These are phyloP conservation scores for Eutypella sp. DNA, from an alignment of 2,329 filamentous ascomycete species.

Conservation along the genomic window DNA sequence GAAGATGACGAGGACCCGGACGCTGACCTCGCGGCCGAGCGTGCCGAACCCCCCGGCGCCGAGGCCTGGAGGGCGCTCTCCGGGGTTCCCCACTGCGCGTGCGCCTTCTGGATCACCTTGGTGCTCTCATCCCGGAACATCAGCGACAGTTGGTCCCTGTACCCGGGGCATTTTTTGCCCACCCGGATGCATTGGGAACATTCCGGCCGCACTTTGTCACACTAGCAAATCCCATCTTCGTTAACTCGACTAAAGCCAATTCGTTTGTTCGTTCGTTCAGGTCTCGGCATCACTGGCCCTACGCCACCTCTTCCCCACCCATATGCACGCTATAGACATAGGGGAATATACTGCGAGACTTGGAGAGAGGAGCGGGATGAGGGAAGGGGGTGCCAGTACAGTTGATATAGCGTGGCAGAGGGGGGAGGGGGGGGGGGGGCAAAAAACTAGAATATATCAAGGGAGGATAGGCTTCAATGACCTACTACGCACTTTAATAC, in stretches of 20 bases:
- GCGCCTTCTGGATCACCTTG: slow-evolving; percentile 55
- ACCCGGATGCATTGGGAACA: slow-evolving; percentile 60
- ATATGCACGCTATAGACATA: too few species aligned
- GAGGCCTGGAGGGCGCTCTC: slow-evolving; percentile 17
- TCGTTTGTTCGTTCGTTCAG: too few species aligned
- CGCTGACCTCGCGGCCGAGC: slow-evolving; percentile 2
- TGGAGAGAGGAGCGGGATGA: too few species aligned
- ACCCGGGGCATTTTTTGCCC: slow-evolving; percentile 57
- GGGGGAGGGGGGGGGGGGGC: slow-evolving; percentile 1
- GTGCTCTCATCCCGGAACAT: slow-evolving; percentile 64
- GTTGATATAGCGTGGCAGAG: slow-evolving; percentile 2
- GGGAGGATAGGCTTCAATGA: too few species aligned
- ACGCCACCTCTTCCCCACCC: too few species aligned
- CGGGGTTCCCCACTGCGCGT: slow-evolving; percentile 43
- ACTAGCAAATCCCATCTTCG: slow-evolving; percentile 38
- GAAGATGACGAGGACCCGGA: too few species aligned
- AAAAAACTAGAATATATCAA: background rate
- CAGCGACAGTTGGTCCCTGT: slow-evolving; percentile 58
- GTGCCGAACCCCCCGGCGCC: slow-evolving; percentile 16
- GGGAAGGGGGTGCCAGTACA: too few species aligned
- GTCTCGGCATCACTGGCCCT: too few species aligned
- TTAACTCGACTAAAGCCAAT: too few species aligned
- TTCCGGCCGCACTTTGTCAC: slow-evolving; percentile 55
- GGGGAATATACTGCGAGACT: background rate
- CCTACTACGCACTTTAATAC: slow-evolving; percentile 45